Percentiles rank a stretch among this genome's conserved stretches.
phyloP scores from a whole-genome alignment of 176 grass and related monocot species.

The Panicum miliaceum region DNA sequence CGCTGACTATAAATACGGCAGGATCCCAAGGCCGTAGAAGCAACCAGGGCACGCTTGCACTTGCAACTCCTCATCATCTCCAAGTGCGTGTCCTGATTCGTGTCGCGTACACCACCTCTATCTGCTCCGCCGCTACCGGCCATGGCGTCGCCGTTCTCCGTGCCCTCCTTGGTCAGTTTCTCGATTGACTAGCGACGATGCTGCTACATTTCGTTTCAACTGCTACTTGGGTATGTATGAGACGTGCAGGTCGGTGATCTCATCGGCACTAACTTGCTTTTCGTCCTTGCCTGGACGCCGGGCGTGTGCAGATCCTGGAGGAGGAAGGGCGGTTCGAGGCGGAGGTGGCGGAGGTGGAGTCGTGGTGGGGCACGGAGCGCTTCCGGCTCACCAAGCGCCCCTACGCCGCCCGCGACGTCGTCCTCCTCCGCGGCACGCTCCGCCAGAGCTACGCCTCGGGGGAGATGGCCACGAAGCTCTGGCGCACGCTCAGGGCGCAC shows the following conservation, averaged over 20 bases:
- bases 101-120: too few relatives aligned
- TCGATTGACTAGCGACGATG: neutral
- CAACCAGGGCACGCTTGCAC: constrained; percentile 30
- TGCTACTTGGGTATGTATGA: too few relatives aligned
- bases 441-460: constrained; percentile 86
- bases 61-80: neutral
- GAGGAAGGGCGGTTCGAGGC: constrained; percentile 91
- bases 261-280: neutral
- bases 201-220: neutral
- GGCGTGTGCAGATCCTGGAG: constrained; percentile 67
- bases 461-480: constrained; percentile 82
- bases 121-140: neutral
- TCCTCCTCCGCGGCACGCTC: constrained; percentile 86
- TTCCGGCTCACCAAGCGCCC: constrained; percentile 80
- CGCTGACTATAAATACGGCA: constrained; percentile 51
- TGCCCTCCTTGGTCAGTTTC: constrained; percentile 69
- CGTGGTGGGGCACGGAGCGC: constrained; percentile 81
- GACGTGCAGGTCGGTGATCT: neutral
- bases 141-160: constrained; percentile 78
- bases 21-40: neutral
- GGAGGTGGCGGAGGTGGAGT: constrained; percentile 75
- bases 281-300: neutral
- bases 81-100: neutral
- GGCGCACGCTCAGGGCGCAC: constrained; percentile 78
- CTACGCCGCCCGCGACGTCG: constrained; percentile 77